Evolutionary conservation across 192 early-diverging fungal species (phyloP), one percentile per base, ranked within the genome.

Genomic region (Chytriomyces hyalinus): DNA sequence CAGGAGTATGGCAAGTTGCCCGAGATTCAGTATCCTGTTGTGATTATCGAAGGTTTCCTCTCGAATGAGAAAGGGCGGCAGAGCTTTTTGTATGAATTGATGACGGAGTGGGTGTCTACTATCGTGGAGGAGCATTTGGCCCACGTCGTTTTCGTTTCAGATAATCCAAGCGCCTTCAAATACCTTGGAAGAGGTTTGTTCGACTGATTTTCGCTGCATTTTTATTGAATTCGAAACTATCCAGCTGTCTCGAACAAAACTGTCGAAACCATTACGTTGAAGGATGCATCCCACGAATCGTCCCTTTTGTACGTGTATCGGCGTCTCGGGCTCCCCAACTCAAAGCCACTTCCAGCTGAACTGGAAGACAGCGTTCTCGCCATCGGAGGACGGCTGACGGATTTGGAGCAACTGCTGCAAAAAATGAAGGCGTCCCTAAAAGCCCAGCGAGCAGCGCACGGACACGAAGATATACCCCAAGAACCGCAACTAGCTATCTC

Each of bases 101-200:
- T 98, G 57, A 86, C 94, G 15, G 91, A 97, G 74, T 96, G 95
- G 93, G 94, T 94, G 0, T 89, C 75, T 5, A 48, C 70, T 3
- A 75, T 97, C 22, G 90, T 92, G 5, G 94, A 98, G 81, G 91
- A 94, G 11, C 89, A 91, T 46, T 79, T 95, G 61, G 96, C 96
- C 3, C 94, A 99, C 82, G 95, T 97, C n/a, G 83, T 99, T 17
- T 94, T 98, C 77, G 89, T 95, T 6, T 92, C 89, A 73, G 89
- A 92, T 74, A 95, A 92, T 78, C 80, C 86, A 50, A 73, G 49
- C 45, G 84, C 84, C 0, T 79, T 84, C 45, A 94, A 93, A 70
- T 86, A 84, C 5, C 78, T 97, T 11, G 88, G 89, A 67, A 91
- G 88, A 85, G 92, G 88, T 6, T 80, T 36, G 36, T 36, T 36